Percentiles rank a stretch among this genome's conserved stretches.
phyloP scores from a whole-genome alignment of 768 basidiomycete genomes.

The Tylopilus sp. region DNA sequence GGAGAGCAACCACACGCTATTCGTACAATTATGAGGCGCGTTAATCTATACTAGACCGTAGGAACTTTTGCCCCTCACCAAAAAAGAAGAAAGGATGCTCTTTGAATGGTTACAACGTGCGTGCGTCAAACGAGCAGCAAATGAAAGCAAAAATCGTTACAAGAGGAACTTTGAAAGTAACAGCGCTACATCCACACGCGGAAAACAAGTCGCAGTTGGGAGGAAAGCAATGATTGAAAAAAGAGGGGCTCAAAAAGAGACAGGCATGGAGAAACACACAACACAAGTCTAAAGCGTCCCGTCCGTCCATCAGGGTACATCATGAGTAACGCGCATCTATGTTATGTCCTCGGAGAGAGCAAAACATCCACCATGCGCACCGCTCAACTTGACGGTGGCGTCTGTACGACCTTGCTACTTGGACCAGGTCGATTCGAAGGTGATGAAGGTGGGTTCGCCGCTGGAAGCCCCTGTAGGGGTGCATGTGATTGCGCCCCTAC shows the following conservation, averaged over 20 bases:
- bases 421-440: conserved; percentile 25
- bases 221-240: not conserved
- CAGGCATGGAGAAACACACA: conserved; percentile 5
- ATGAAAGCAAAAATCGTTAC: conserved; percentile 1
- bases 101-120: conserved; percentile 16
- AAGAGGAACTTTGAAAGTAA: not conserved
- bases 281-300: conserved; percentile 24
- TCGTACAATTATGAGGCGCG: conserved; percentile 27
- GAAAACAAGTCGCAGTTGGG: not conserved
- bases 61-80: conserved; percentile 17
- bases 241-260: conserved; percentile 1
- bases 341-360: conserved; percentile 10
- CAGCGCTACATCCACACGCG: conserved; percentile 6
- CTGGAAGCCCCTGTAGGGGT: conserved; percentile 19
- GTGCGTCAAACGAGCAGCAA: not conserved
- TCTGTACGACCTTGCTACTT: conserved; percentile 16
- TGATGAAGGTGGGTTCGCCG: conserved; percentile 17
- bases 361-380: not conserved
- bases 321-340: conserved; percentile 18
- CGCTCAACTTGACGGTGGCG: conserved; percentile 19
- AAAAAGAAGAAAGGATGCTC: conserved; percentile 7
- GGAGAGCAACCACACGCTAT: not conserved
- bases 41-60: conserved; percentile 27
- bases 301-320: conserved; percentile 15
- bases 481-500: conserved; percentile 21